Conservation (phyloP, 129 eudicot species). For the Escallonia rubra region DNA sequence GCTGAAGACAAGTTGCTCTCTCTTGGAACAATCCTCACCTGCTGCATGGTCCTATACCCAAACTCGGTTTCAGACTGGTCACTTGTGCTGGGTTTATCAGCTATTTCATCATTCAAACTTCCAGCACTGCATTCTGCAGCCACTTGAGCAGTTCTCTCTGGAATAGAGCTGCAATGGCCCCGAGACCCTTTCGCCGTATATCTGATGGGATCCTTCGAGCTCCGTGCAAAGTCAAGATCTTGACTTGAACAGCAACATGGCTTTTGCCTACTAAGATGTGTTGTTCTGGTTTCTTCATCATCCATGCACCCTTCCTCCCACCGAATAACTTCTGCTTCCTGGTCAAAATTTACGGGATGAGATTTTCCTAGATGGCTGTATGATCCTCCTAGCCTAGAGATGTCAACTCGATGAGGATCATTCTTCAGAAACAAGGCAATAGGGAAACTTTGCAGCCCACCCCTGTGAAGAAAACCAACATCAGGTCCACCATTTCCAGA, state of each 20-base stretch:
- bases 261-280: slow-evolving; percentile 59
- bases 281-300: slow-evolving; percentile 58
- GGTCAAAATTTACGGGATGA: slow-evolving; percentile 51
- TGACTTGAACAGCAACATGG: slow-evolving; percentile 94
- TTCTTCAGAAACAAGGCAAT: slow-evolving; percentile 69
- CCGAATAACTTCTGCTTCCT: slow-evolving; percentile 68
- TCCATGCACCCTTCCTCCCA: slow-evolving; percentile 99
- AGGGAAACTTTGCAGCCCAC: slow-evolving; percentile 89
- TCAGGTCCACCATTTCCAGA: slow-evolving; percentile 33
- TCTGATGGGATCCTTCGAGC: slow-evolving; percentile 43
- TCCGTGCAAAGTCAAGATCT: slow-evolving; percentile 55
- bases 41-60: slow-evolving; percentile 67
- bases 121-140: slow-evolving; percentile 77
- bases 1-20: slow-evolving; percentile 67
- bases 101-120: slow-evolving; percentile 80
- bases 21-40: slow-evolving; percentile 52
- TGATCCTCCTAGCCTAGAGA: slow-evolving; percentile 89
- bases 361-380: slow-evolving; percentile 59
- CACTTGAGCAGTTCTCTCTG: slow-evolving; percentile 91
- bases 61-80: slow-evolving; percentile 84
- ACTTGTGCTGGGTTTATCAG: slow-evolving; percentile 95
- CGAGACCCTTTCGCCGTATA: slow-evolving; percentile 61
- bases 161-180: slow-evolving; percentile 65
- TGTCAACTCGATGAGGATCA: slow-evolving; percentile 78
- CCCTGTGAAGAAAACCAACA: slow-evolving; percentile 91